These are phyloP conservation scores for Lagenidium giganteum DNA, from an alignment of 352 stramenopile genomes.

Conservation along the genomic window DNA sequence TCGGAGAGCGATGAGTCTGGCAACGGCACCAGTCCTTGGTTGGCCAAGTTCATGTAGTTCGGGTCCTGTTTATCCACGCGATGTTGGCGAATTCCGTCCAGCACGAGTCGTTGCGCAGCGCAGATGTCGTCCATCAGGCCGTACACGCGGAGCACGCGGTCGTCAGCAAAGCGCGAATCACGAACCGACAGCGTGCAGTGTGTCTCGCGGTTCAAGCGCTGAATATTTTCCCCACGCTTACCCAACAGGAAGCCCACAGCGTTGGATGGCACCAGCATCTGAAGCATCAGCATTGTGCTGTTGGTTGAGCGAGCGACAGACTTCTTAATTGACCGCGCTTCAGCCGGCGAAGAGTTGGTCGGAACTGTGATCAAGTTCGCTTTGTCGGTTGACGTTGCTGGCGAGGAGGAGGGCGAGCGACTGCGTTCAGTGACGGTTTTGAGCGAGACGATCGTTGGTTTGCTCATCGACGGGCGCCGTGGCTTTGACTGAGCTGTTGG, in stretches of 20 bases:
- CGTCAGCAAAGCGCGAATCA: slow-evolving; percentile 26
- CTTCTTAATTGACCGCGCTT: too few relatives aligned
- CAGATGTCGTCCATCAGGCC: slow-evolving; percentile 54
- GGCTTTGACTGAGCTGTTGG: too few relatives aligned
- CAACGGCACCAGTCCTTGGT: slow-evolving; percentile 22
- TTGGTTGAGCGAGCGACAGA: too few relatives aligned
- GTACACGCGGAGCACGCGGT: slow-evolving; percentile 53
- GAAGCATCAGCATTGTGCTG: slow-evolving; percentile 47
- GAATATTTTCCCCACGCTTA: slow-evolving; percentile 38
- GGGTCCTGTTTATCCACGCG: slow-evolving; percentile 36
- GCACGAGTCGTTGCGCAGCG: slow-evolving; percentile 52
- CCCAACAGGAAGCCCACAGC: slow-evolving; percentile 47
- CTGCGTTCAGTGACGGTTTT: too few relatives aligned
- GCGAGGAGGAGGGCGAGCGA: too few relatives aligned
- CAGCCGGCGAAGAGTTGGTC: too few relatives aligned
- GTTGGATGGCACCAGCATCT: slow-evolving; percentile 60
- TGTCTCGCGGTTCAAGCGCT: slow-evolving; percentile 35
- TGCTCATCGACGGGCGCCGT: too few relatives aligned
- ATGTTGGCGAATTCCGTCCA: slow-evolving; percentile 47
- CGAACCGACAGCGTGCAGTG: slow-evolving; percentile 55
- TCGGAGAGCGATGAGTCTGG: slow-evolving; percentile 33
- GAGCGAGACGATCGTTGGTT: too few relatives aligned
- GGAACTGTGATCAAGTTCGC: too few relatives aligned
- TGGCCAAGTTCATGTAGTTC: slow-evolving; percentile 40
- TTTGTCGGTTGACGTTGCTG: too few relatives aligned